Evolutionary conservation across 2,329 filamentous ascomycete species (phyloP), one percentile per base, ranked within the genome.

Genomic region (Chaetothyriales sp.): DNA sequence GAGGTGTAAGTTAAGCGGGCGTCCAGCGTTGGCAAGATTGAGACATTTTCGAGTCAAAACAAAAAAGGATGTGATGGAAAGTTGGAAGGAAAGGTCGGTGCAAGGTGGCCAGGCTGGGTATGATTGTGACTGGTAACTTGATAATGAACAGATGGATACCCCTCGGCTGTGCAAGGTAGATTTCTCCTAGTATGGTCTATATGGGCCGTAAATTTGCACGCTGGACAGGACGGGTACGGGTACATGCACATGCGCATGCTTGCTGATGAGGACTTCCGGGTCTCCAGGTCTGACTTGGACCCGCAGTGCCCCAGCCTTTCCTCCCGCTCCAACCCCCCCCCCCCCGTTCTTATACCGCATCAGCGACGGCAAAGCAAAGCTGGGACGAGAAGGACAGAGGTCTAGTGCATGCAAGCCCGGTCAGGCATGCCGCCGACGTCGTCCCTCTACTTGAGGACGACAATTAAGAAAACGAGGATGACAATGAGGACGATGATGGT

Each of bases 401-500:
- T 25, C 22, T 6, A 25, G 22, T 25, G 22, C 3, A 33, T 33
- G 29, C 29, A 33, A 33, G 29, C 10, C 10, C 10, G 5, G 33
- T 15, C 15, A 5, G n/a, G n/a, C n/a, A n/a, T n/a, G n/a, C n/a
- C n/a, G n/a, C n/a, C n/a, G n/a, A n/a, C n/a, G n/a, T n/a, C n/a
- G n/a, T n/a, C n/a, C n/a, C n/a, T 40, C 33, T 69, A 89, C 70
- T 92, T 92, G 69, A 89, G 66, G 46, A 94, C 79, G 20, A 85
- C 78, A 70, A 95, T 94, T 62, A 95, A 67, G 61, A 95, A 69
- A 4, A 95, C 76, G 61, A 95, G 69, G 9, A 95, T 76, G 48
- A 94, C 77, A 60, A 95, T 92, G 65, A 95, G 70, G 18, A 83
- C 77, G 58, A 95, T 81, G 53, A 94, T 86, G 25, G 83, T 77